Conservation (phyloP, 495 filamentous ascomycete species). For the Aspergillus asperescens region DNA sequence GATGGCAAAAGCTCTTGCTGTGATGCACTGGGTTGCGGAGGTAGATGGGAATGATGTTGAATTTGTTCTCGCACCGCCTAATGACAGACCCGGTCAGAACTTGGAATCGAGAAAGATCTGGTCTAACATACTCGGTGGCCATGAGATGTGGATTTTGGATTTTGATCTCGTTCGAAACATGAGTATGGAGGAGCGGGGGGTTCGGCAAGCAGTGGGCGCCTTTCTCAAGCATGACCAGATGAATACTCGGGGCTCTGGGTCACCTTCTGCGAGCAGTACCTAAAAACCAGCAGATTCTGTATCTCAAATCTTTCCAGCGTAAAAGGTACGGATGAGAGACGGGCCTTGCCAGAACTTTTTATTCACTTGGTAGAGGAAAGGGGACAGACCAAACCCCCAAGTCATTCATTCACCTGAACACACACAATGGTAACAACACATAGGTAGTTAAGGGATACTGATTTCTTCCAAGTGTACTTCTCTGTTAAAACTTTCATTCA, state of each 20-base stretch:
- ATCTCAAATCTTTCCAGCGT: not conserved
- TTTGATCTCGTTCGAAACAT: conserved; percentile 39
- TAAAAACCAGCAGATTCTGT: conserved; percentile 1
- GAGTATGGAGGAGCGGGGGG: conserved; percentile 26
- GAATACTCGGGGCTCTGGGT: conserved; percentile 26
- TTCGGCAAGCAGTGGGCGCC: conserved; percentile 27
- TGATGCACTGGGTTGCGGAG: conserved; percentile 38
- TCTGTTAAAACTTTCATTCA: no score
- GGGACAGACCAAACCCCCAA: no score
- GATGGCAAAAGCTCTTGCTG: conserved; percentile 44
- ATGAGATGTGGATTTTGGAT: conserved; percentile 42
- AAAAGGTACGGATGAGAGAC: not conserved
- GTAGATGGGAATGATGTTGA: conserved; percentile 49
- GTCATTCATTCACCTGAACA: not conserved
- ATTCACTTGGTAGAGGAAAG: not conserved
- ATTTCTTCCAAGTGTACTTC: no score
- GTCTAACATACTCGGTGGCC: conserved; percentile 12
- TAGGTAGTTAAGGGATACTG: no score
- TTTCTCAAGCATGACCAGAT: conserved; percentile 35
- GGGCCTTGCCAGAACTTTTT: not conserved
- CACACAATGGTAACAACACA: no score
- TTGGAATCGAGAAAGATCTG: not conserved
- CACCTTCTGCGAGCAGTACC: conserved; percentile 22
- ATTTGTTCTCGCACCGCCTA: conserved; percentile 38
- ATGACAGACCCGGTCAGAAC: not conserved